Evolutionary conservation across 108 stramenopile genomes (phyloP), one percentile per base, ranked within the genome.

Genomic region (Skeletonema costatum): DNA sequence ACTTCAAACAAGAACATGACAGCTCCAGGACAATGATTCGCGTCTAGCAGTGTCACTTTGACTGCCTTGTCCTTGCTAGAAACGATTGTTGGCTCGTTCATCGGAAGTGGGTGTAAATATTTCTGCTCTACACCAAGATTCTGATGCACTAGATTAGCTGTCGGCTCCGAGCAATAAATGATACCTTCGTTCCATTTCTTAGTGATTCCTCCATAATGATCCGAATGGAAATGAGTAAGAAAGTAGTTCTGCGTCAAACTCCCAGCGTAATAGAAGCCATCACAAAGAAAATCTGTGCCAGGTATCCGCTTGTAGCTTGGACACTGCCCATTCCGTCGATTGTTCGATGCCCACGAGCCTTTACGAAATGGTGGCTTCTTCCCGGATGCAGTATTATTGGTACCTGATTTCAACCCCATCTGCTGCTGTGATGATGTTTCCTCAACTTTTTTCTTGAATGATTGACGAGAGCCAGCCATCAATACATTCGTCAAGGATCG

Each of bases 1-100:
- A 94, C 86, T 66, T 91, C 69, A 80, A 97, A 94, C 12, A 96
- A 50, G 63, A 96, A 89, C 95, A 97, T 96, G 67, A 96, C 92
- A 3, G 98, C 97, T 13, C 90, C 92, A 12, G 92, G 92, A 36
- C 92, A 92, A 71, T 92, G 92, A 62, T 92, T 92, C 3, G 92
- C 92, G 58, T 92, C 87, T 4, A 89, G 51, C 4, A 90, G 63
- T 11, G 90, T 89, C 2, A 92, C 84, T 35, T 74, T 85, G 4
- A 94, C 84, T 7, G 87, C 80, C 63, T 73, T 78, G 5, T 64
- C 82, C 44, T 70, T 59, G 64, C 88, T 88, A 10, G 29, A 58
- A 46, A 92, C 72, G 58, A 86, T 71, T 5, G 88, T 88, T 7
- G 93, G 86, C 25, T 70, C 75, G 60, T 88, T 83, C 86, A 95